These are phyloP conservation scores for Trichoderma virens DNA, from an alignment of 495 filamentous ascomycete species.

Conservation along the genomic window DNA sequence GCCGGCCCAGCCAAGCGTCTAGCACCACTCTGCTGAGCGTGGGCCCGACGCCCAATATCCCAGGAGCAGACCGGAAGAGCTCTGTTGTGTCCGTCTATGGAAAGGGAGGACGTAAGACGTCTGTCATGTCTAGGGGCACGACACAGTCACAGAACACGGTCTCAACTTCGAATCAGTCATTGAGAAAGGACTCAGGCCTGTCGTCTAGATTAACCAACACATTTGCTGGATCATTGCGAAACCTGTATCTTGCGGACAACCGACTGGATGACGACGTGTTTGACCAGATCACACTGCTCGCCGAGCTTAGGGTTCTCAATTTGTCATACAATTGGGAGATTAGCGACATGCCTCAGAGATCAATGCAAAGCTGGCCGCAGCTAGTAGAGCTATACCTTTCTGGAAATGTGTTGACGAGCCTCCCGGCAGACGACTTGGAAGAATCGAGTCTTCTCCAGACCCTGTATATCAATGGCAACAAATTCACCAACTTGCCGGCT, in stretches of 20 bases:
- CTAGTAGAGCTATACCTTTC: constrained; percentile 91
- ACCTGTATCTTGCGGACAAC: constrained; percentile 89
- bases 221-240: constrained; percentile 74
- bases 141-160: constrained; percentile 31
- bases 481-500: constrained; percentile 92
- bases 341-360: constrained; percentile 81
- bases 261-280: constrained; percentile 88
- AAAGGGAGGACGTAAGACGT: constrained; percentile 71
- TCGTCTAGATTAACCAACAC: constrained; percentile 68
- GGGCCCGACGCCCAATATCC: constrained; percentile 57
- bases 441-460: constrained; percentile 77
- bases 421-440: constrained; percentile 93
- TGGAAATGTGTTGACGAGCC: constrained; percentile 82
- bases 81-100: constrained; percentile 76
- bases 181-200: constrained; percentile 80
- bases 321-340: constrained; percentile 84
- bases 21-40: constrained; percentile 60
- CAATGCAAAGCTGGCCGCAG: constrained; percentile 77
- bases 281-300: constrained; percentile 74
- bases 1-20: constrained; percentile 81
- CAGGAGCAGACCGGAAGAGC: constrained; percentile 57
- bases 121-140: constrained; percentile 59
- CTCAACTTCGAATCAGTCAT: constrained; percentile 48
- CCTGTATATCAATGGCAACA: constrained; percentile 92
- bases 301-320: constrained; percentile 83